phyloP scores from a whole-genome alignment of 768 basidiomycete genomes.

The Auricularia sp. region DNA sequence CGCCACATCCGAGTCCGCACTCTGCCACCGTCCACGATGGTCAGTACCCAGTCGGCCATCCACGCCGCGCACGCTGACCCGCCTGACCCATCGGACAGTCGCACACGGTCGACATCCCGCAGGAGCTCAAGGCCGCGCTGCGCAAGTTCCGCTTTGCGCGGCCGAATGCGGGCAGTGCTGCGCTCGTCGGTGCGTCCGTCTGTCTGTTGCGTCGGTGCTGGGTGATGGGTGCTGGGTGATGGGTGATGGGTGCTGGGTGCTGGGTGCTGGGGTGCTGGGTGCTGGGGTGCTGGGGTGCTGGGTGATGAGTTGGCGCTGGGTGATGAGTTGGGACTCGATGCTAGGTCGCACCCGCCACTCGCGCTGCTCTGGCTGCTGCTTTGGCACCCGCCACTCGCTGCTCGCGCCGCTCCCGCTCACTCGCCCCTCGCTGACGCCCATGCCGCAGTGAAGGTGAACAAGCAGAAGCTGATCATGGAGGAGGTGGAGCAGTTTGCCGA shows the following conservation, averaged over 20 bases:
- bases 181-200: slow-evolving; percentile 38
- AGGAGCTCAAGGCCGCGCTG: slow-evolving; percentile 63
- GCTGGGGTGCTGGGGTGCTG: no score
- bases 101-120: slow-evolving; percentile 77
- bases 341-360: no score
- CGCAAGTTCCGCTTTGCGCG: slow-evolving; percentile 75
- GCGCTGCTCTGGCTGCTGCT: not conserved
- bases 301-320: no score
- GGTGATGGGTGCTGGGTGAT: no score
- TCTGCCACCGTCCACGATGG: no score
- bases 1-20: no score
- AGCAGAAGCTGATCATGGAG: slow-evolving; percentile 67
- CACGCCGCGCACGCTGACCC: no score
- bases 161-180: slow-evolving; percentile 56
- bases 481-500: slow-evolving; percentile 71
- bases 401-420: not conserved
- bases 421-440: not conserved
- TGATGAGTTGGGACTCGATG: not conserved
- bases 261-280: no score
- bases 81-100: slow-evolving; percentile 28
- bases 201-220: not conserved
- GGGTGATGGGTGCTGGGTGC: no score
- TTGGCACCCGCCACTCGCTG: no score
- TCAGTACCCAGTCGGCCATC: no score
- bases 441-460: slow-evolving; percentile 72